These are phyloP conservation scores for Vigna unguiculata DNA, from an alignment of 306 rosid species.

Conservation along the genomic window DNA sequence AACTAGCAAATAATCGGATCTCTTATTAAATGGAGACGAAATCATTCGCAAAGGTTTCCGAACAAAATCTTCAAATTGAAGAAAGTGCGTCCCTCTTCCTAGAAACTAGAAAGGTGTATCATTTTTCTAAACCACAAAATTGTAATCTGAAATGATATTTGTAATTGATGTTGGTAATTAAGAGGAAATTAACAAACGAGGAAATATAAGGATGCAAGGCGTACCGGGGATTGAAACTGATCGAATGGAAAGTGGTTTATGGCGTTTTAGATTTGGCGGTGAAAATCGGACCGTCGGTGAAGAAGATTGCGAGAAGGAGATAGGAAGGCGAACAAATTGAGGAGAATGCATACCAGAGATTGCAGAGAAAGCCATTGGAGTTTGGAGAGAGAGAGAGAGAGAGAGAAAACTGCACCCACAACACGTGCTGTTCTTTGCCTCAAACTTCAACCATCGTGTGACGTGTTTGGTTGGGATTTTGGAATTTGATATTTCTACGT, in stretches of 20 bases:
- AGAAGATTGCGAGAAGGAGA: slow-evolving; percentile 41
- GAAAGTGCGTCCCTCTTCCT: neutral
- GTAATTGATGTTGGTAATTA: neutral
- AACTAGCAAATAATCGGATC: neutral
- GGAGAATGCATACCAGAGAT: slow-evolving; percentile 43
- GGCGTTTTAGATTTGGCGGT: slow-evolving; percentile 49
- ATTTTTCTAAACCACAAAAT: neutral
- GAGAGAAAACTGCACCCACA: neutral
- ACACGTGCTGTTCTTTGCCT: neutral
- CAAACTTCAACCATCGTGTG: neutral
- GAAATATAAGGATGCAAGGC: neutral
- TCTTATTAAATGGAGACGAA: neutral
- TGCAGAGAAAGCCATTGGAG: slow-evolving; percentile 77
- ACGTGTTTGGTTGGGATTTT: neutral
- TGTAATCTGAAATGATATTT: neutral
- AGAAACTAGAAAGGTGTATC: neutral
- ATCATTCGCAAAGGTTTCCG: neutral
- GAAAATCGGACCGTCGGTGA: slow-evolving; percentile 55
- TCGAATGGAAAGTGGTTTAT: slow-evolving; percentile 68
- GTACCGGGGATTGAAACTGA: slow-evolving; percentile 70
- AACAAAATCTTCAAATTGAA: slow-evolving; percentile 15
- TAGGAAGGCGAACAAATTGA: slow-evolving; percentile 57
- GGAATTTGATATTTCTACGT: slow-evolving; percentile 33
- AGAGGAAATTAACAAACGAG: neutral
- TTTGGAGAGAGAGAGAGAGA: neutral